Conservation (phyloP, 805 yeast genomes). For the Jamesozyma hellenica region DNA sequence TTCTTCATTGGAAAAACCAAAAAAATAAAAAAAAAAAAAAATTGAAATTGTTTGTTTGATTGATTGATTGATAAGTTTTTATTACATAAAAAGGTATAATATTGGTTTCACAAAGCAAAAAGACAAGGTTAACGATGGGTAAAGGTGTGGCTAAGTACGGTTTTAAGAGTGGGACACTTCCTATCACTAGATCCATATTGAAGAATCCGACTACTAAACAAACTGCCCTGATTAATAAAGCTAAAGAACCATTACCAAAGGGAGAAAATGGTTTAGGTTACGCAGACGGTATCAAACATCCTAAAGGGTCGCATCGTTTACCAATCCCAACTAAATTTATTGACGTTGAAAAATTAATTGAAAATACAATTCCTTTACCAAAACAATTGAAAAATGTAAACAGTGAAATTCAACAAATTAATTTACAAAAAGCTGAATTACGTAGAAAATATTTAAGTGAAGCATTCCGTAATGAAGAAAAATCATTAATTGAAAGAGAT, state of each 20-base stretch:
- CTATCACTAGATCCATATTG: constrained; percentile 65
- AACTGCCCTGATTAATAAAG: constrained; percentile 29
- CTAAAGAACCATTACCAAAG: constrained; percentile 36
- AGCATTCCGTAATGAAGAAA: constrained; percentile 47
- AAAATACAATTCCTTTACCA: constrained; percentile 42
- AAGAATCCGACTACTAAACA: constrained; percentile 53
- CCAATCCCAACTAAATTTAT: constrained; percentile 43
- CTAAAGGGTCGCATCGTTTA: constrained; percentile 48
- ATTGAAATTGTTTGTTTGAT: no score
- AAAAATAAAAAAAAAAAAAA: no score
- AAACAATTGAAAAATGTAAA: constrained; percentile 13
- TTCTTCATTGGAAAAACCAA: no score
- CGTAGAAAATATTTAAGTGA: constrained; percentile 64
- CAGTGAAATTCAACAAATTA: constrained; percentile 9
- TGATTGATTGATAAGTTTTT: no score
- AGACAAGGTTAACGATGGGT: constrained; percentile 30
- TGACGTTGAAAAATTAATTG: constrained; percentile 52
- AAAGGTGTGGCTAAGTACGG: constrained; percentile 39
- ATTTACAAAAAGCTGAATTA: constrained; percentile 39
- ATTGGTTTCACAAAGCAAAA: no score
- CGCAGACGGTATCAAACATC: constrained; percentile 63
- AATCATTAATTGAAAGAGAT: constrained; percentile 29
- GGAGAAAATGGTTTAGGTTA: constrained; percentile 44
- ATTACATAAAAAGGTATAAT: no score
- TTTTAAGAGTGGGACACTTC: constrained; percentile 71